Evolutionary conservation across 805 yeast genomes (phyloP).

Genomic region (Starmerella tilneyi): DNA sequence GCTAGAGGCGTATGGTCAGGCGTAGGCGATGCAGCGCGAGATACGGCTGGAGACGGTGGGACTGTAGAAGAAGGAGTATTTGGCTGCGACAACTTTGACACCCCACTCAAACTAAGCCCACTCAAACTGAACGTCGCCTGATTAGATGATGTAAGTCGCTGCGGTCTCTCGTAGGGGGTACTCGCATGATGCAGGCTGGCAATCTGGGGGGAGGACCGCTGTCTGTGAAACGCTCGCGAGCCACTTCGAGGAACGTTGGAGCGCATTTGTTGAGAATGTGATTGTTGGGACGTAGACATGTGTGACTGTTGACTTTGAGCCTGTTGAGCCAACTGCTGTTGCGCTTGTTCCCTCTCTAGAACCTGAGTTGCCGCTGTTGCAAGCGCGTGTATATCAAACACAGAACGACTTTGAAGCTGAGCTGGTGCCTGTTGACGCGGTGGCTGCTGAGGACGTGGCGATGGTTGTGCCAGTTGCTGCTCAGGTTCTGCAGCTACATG

Average conservation of each 20-base stretch:
- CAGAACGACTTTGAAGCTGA: conserved; percentile 18
- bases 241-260: conserved; percentile 10
- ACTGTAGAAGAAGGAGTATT: conserved; percentile 37
- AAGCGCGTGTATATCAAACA: conserved; percentile 35
- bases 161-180: conserved; percentile 27
- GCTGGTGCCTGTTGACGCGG: conserved; percentile 15
- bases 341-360: conserved; percentile 34
- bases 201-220: conserved; percentile 26
- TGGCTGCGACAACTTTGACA: conserved; percentile 30
- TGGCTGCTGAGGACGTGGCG: no score
- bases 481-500: not conserved
- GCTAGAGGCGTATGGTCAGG: conserved; percentile 37
- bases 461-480: not conserved
- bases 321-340: conserved; percentile 8
- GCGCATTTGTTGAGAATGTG: conserved; percentile 12
- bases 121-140: conserved; percentile 26
- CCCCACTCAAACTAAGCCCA: conserved; percentile 2
- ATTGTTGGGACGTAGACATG: no score
- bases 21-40: conserved; percentile 30
- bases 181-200: conserved; percentile 19
- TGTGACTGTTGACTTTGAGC: no score
- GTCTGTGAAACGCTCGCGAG: conserved; percentile 14
- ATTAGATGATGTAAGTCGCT: conserved; percentile 17
- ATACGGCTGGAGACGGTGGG: conserved; percentile 35
- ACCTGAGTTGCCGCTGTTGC: conserved; percentile 40